Evolutionary conservation across 495 filamentous ascomycete genomes (phyloP).

Genomic region (Talaromyces stipitatus): DNA sequence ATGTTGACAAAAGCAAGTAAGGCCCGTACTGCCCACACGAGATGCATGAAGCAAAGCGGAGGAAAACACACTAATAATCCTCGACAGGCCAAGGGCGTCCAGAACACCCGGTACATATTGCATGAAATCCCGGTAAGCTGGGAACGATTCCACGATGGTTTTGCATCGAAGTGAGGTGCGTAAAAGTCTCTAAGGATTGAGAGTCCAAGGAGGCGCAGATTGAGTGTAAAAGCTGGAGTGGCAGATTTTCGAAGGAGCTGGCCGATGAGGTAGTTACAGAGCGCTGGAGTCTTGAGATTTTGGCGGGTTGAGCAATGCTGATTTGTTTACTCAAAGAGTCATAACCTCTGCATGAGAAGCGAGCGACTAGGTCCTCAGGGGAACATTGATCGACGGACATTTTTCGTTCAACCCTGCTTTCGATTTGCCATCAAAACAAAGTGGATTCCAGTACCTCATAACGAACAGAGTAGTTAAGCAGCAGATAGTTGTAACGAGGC

Average conservation of each 20-base stretch:
- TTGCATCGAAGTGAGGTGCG: background rate
- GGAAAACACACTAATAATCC: background rate
- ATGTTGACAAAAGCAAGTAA: background rate
- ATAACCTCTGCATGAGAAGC: too few relatives aligned
- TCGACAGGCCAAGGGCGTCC: background rate
- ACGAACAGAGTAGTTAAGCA: too few relatives aligned
- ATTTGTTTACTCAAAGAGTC: too few relatives aligned
- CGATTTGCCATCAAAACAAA: too few relatives aligned
- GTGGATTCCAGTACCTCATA: too few relatives aligned
- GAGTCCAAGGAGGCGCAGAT: background rate
- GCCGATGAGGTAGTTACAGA: background rate
- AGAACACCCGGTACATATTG: background rate
- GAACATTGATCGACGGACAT: background rate
- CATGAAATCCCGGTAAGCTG: background rate
- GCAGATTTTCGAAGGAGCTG: background rate
- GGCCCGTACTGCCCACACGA: background rate
- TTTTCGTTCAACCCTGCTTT: background rate
- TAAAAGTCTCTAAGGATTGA: background rate
- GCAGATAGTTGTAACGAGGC: too few relatives aligned
- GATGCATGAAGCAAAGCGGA: background rate
- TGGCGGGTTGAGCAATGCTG: too few relatives aligned
- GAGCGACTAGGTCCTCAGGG: background rate
- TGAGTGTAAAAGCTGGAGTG: background rate
- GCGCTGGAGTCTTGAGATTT: background rate
- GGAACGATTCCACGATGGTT: background rate